Evolutionary conservation across 805 yeast genomes (phyloP).

Genomic region (Nakazawaea populi): DNA sequence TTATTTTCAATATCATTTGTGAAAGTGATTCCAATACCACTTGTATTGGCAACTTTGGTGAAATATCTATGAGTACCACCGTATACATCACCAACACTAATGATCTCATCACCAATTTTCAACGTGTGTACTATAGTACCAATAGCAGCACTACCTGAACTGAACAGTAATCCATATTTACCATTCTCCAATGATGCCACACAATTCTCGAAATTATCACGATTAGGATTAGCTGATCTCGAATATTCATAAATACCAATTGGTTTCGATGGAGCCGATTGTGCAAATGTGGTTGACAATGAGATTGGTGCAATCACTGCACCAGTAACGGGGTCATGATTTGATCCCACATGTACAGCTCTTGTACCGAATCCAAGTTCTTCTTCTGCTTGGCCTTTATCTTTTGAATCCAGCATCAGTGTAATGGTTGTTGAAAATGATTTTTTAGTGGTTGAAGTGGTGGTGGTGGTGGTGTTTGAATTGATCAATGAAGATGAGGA

Average conservation of each 20-base stretch:
- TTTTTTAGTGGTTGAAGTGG: no score
- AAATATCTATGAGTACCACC: slow-evolving; percentile 92
- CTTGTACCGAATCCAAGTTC: slow-evolving; percentile 57
- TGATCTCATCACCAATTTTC: slow-evolving; percentile 65
- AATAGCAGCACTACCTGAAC: slow-evolving; percentile 85
- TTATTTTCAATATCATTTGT: slow-evolving; percentile 60
- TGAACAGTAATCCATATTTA: slow-evolving; percentile 67
- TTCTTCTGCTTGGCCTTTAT: no score
- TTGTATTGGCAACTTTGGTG: slow-evolving; percentile 77
- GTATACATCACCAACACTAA: slow-evolving; percentile 80
- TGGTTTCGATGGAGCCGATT: slow-evolving; percentile 70
- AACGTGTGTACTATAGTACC: slow-evolving; percentile 71
- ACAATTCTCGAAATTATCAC: slow-evolving; percentile 73
- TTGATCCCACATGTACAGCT: slow-evolving; percentile 82
- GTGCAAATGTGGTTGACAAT: slow-evolving; percentile 81
- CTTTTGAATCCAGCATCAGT: no score
- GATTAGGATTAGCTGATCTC: slow-evolving; percentile 81
- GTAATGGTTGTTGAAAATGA: no score
- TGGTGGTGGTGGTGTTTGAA: no score
- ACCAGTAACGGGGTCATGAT: slow-evolving; percentile 67
- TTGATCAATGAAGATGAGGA: no score
- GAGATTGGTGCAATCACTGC: slow-evolving; percentile 85
- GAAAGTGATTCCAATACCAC: slow-evolving; percentile 67
- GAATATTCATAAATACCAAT: slow-evolving; percentile 79
- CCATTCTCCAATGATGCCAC: slow-evolving; percentile 77